Evolutionary conservation across 371 early-diverging fungal species (phyloP).

Genomic region (Choanephora cucurbitarum): DNA sequence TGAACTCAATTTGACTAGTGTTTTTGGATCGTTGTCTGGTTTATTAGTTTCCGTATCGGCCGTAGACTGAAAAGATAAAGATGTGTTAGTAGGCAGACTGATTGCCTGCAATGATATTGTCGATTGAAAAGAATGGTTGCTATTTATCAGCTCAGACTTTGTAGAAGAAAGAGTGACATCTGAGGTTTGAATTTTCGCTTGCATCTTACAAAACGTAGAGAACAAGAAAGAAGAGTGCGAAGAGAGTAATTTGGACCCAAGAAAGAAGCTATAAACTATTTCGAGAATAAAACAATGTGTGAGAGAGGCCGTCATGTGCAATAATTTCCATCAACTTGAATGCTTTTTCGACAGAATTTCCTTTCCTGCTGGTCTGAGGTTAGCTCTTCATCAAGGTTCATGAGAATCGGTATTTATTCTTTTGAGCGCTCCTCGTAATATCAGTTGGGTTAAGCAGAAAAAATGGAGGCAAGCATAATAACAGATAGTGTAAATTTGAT

Average conservation of each 20-base stretch:
- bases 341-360: constrained; percentile 1
- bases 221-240: neutral
- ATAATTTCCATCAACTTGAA: constrained; percentile 1
- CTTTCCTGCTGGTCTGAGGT: constrained; percentile 29
- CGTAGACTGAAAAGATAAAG: constrained; percentile 6
- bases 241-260: too few relatives aligned
- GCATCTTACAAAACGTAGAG: neutral
- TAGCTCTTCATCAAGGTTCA: too few relatives aligned
- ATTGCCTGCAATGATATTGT: too few relatives aligned
- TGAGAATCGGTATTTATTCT: too few relatives aligned
- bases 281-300: neutral
- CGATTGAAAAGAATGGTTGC: too few relatives aligned
- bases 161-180: too few relatives aligned
- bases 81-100: neutral
- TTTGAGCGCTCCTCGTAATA: too few relatives aligned
- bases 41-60: constrained; percentile 5
- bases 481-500: too few relatives aligned
- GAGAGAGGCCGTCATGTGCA: constrained; percentile 24
- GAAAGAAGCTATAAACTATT: neutral
- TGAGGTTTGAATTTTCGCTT: too few relatives aligned
- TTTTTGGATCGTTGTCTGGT: constrained; percentile 1
- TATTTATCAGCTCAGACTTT: too few relatives aligned
- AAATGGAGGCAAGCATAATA: too few relatives aligned
- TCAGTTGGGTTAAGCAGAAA: too few relatives aligned
- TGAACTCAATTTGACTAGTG: constrained; percentile 11